Evolutionary conservation across 2,329 filamentous ascomycete species (phyloP).

Genomic region (Hymenoscyphus salicellus): DNA sequence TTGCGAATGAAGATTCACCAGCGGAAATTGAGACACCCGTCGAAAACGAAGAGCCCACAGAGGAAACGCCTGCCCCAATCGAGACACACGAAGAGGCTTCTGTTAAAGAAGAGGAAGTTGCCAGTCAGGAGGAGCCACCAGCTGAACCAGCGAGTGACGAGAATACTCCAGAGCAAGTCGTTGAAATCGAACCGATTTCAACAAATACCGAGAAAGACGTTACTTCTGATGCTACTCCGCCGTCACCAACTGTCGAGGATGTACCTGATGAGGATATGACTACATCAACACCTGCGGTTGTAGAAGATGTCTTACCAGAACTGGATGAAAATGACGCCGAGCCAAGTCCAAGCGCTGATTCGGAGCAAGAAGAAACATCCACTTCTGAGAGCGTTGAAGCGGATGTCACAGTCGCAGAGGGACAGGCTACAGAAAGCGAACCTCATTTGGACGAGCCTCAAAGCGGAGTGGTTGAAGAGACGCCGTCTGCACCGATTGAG

Average conservation of each 20-base stretch:
- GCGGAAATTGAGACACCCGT: not conserved
- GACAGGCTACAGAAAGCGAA: conserved; percentile 1
- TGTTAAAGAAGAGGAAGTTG: not conserved
- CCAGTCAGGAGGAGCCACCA: not conserved
- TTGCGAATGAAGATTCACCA: not conserved
- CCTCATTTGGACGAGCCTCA: not conserved
- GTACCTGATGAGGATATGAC: conserved; percentile 15
- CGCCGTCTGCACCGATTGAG: conserved; percentile 2
- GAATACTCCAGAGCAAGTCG: conserved; percentile 11
- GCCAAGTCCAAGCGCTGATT: not conserved
- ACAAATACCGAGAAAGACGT: conserved; percentile 14
- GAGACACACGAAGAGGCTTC: not conserved
- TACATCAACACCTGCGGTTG: not conserved
- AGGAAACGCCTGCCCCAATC: not conserved
- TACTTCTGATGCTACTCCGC: conserved; percentile 8
- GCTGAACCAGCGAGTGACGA: conserved; percentile 2
- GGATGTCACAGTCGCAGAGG: not conserved
- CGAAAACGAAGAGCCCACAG: not conserved
- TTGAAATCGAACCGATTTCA: conserved; percentile 11
- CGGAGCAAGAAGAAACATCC: not conserved
- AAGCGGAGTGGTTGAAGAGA: conserved; percentile 6
- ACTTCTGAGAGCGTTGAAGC: not conserved
- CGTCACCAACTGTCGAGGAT: conserved; percentile 16
- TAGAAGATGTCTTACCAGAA: not conserved
- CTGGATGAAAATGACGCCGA: conserved; percentile 9